Evolutionary conservation across 2,329 filamentous ascomycete species (phyloP), one percentile per base, ranked within the genome.

Genomic region (Elsinoe arachidis): DNA sequence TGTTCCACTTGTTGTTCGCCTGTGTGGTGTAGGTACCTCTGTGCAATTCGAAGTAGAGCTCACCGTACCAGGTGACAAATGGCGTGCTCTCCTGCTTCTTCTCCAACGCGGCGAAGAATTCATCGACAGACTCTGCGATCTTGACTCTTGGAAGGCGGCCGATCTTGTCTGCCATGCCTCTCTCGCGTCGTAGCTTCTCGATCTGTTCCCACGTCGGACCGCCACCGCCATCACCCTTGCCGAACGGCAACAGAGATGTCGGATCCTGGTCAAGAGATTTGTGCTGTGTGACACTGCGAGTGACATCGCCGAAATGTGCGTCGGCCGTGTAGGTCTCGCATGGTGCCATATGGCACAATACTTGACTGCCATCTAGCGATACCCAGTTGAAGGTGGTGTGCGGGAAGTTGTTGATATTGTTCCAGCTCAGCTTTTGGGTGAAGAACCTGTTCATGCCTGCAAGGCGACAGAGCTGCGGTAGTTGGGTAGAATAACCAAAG

Each of bases 381-480:
- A 99, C 91, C 93, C 93, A 99, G 72, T 96, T 96, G 79, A 99
- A 99, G 0, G 93, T 97, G 5, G 93, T 97, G 69, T 97, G 93
- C 0, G 93, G 93, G 74, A 97, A 99, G 68, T 88, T 95, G 75
- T 97, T 97, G 80, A 97, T 97, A 70, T 97, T 97, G 77, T 97
- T 97, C 93, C 93, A 99, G 77, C 92, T 97, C 59, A 99, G 78
- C 76, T 99, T 99, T 72, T 99, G 93, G 0, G 93, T 99, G 67
- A 99, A 87, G 77, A 99, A 99, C 34, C 92, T 84, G 58, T 83
- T 88, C 93, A 99, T 97, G 17, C 90, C 92, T n/a, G 93, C 88
- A 26, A 96, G 77, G 2, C 92, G 87, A 69, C 90, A 97, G 41
- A 99, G 78, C 68, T 99, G 93, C 11, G 93, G 93, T 41, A 99